phyloP scores from a whole-genome alignment of 352 stramenopile species.

The Phytophthora boehmeriae region DNA sequence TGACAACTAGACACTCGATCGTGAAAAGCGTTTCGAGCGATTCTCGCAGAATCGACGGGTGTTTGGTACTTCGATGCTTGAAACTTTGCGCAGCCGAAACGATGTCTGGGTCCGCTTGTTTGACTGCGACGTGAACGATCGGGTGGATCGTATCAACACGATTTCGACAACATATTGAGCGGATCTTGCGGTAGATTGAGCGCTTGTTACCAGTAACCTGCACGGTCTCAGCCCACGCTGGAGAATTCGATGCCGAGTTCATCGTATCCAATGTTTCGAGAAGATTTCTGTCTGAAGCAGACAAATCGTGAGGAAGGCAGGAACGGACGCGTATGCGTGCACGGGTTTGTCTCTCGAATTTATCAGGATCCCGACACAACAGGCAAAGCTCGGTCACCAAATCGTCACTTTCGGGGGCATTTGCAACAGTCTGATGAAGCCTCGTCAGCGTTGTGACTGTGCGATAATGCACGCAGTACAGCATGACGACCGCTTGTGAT shows the following conservation, averaged over 20 bases:
- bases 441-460: conserved; percentile 1
- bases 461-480: conserved; percentile 15
- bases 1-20: conserved; percentile 35
- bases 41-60: conserved; percentile 8
- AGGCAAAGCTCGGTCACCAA: background rate
- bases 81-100: background rate
- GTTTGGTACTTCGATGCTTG: too few species aligned
- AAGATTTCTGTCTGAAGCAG: background rate
- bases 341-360: conserved; percentile 6
- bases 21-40: conserved; percentile 28
- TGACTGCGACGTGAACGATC: background rate
- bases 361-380: conserved; percentile 3
- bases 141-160: background rate
- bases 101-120: background rate
- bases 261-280: conserved; percentile 9
- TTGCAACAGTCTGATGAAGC: background rate
- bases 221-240: background rate
- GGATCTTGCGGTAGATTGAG: background rate
- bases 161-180: background rate
- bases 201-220: background rate
- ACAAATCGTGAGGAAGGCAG: conserved; percentile 12
- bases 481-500: conserved; percentile 14
- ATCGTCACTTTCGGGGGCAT: background rate
- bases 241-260: background rate
- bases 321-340: conserved; percentile 5